A percentile compares a stretch with the other conserved stretches of the same genome.
Evolutionary conservation across 2,329 filamentous ascomycete genomes (phyloP).

Genomic region (Aspergillus sp.): DNA sequence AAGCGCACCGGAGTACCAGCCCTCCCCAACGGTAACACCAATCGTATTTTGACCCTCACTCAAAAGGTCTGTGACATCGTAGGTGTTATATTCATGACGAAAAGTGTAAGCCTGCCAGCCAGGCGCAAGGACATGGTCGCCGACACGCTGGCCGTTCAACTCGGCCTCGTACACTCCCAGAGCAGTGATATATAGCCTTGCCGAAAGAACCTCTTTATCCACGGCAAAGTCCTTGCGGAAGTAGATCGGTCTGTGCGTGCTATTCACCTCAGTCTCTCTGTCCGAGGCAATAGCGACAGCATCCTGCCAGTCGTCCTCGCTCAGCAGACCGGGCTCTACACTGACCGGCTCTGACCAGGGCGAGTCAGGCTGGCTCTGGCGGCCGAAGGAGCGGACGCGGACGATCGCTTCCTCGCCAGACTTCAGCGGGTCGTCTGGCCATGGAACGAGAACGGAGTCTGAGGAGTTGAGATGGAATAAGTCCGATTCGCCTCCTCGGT

Average conservation of each 20-base stretch:
- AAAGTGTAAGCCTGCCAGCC: constrained; percentile 54
- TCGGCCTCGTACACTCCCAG: constrained; percentile 49
- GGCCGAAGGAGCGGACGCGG: constrained; percentile 9
- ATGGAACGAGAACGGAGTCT: constrained; percentile 24
- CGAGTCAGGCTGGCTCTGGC: constrained; percentile 13
- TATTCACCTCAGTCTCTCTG: constrained; percentile 19
- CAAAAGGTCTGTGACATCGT: constrained; percentile 50
- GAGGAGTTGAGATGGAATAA: constrained; percentile 14
- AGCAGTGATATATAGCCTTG: constrained; percentile 48
- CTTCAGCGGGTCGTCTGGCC: constrained; percentile 18
- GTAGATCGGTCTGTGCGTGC: constrained; percentile 27
- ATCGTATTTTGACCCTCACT: constrained; percentile 39
- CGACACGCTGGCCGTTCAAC: constrained; percentile 49
- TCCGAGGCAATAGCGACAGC: constrained; percentile 24
- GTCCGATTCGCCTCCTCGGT: constrained; percentile 2
- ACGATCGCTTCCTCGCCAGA: constrained; percentile 17
- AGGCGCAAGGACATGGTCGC: constrained; percentile 43
- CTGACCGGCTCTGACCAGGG: constrained; percentile 29
- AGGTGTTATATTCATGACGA: constrained; percentile 53
- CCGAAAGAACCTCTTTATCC: constrained; percentile 11
- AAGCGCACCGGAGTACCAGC: constrained; percentile 47
- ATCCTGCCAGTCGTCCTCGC: constrained; percentile 29
- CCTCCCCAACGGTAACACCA: constrained; percentile 47
- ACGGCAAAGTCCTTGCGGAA: constrained; percentile 37
- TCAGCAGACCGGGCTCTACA: constrained; percentile 36